Base-by-base conservation (phyloP, 495 filamentous ascomycete species). In the Aspergillus nanangensis region DNA sequence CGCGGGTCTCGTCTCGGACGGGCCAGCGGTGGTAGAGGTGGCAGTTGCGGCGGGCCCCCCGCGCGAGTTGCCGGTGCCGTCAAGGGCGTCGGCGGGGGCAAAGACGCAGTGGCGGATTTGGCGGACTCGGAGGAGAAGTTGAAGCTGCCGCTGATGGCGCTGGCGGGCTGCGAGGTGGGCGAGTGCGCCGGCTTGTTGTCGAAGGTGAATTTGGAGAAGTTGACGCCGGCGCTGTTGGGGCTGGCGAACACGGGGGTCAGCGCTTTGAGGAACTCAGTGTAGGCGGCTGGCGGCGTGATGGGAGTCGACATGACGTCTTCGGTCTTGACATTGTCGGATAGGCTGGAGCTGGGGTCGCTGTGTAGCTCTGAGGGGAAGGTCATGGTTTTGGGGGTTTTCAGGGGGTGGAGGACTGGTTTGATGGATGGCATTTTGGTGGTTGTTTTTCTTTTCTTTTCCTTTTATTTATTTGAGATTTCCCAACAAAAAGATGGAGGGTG, bases 201-300 rank as follows among this genome's bases (percentile, higher is more conserved):
- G 35, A 65, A 41, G 2, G 34, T 32, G 39, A 67, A 63, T 17
- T 51, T 62, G n/a, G 65, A 59, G 45, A 65, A 71, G 35, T 47
- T 52, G 5, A 41, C 52, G 1, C 57, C 66, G 1, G 67, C 65
- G 25, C 62, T 68, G 10, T 47, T 38, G 0, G 74, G 71, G 40
- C 64, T 72, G 8, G 63, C 62, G 50, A 85, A 69, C 19, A 82
- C 72, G 2, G 87, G 87, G 9, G 86, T 88, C 31, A 90, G 69
- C 5, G 82, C 80, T 57, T 88, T 88, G 44, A 97, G 80, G 60
- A 96, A 97, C 53, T 97, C 88, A 33, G 88, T 86, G 59, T 97
- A 97, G 43, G 92, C 90, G 4, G 76, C 72, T 2, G 92, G 92
- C 21, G 92, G 91, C n/a, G 86, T 93, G 67, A 97, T 94, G 38